Evolutionary conservation across 2,329 filamentous ascomycete species (phyloP), one percentile per base, ranked within the genome.

Genomic region (Thielaviopsis ethacetica): DNA sequence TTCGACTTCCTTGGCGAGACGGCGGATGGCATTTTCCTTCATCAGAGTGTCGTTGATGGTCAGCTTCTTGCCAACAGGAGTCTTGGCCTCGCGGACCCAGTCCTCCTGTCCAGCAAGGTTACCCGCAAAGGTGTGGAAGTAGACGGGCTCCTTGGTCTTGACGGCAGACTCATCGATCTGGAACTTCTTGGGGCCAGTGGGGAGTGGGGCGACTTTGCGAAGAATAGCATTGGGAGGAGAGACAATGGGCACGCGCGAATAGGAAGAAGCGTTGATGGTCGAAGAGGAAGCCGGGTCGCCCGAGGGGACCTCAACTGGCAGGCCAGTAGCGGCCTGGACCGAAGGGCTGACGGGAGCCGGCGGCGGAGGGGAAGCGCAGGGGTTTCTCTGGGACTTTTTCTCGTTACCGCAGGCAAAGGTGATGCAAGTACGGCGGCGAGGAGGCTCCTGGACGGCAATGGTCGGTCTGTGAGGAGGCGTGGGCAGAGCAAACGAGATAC

Each of bases 71-170:
- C 78, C 77, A 63, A 82, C 75, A 34, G 80, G 79, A 7, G 79
- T 76, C 38, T 80, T 75, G 65, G 88, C 85, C 59, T 85, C 82
- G 17, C 75, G 75, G 30, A 94, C 88, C 93, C 93, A 98, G 65
- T 95, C 91, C 60, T 96, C 91, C 62, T 93, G 86, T 61, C 88
- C 82, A 49, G 85, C 77, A 60, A 83, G 78, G 55, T 88, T 90
- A 68, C 86, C 90, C 51, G 88, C 91, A 69, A 97, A 97, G 66
- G 95, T 91, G 68, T 96, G 88, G 68, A 96, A 97, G 54, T 74
- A 82, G 67, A 73, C 82, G 26, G 76, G 75, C 63, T 84, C 80
- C 49, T 73, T 61, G 24, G 47, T 49, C 38, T 61, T 61, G 24
- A 58, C 24, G n/a, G 56, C 34, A 53, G 53, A 34, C 22, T 61